A percentile compares a stretch with the other conserved stretches of the same genome.
Evolutionary conservation across 148 eudicot genomes (phyloP).

Genomic region (Limonium bicolor): DNA sequence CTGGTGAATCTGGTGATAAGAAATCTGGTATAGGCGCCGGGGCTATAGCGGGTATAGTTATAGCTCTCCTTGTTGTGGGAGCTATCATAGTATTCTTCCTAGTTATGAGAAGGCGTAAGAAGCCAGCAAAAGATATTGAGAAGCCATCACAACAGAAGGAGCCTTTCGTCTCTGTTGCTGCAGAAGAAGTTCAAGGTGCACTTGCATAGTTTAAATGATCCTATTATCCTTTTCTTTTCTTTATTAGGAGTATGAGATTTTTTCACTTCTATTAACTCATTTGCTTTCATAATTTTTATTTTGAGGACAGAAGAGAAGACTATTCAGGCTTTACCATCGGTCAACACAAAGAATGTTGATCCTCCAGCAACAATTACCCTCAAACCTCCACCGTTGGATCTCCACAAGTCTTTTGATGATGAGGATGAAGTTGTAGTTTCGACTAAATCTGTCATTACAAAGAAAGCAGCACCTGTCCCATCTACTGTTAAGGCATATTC

Average conservation of each 20-base stretch:
- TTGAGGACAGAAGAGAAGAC: conserved; percentile 9
- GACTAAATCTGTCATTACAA: conserved; percentile 34
- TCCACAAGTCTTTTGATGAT: conserved; percentile 10
- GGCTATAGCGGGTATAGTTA: conserved; percentile 68
- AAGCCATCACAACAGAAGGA: conserved; percentile 35
- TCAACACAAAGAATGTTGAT: conserved; percentile 6
- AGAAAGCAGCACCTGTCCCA: conserved; percentile 40
- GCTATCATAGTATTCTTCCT: conserved; percentile 57
- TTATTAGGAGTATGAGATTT: not conserved
- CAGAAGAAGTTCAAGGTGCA: conserved; percentile 39
- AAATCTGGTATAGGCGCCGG: conserved; percentile 75
- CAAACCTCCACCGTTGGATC: conserved; percentile 9
- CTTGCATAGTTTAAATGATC: too few species aligned
- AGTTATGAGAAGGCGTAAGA: conserved; percentile 60
- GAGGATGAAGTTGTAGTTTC: conserved; percentile 6
- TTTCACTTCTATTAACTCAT: not conserved
- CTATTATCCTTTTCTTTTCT: not conserved
- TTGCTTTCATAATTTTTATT: not conserved
- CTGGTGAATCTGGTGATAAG: conserved; percentile 25
- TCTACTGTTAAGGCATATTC: conserved; percentile 59
- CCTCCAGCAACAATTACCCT: conserved; percentile 1
- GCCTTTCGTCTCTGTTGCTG: conserved; percentile 41
- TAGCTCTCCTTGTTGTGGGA: conserved; percentile 54
- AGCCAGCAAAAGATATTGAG: conserved; percentile 52
- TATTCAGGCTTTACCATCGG: conserved; percentile 6